A percentile compares a stretch with the other conserved stretches of the same genome.
Conservation (phyloP, 768 basidiomycete species). For the Galerina sulciceps region DNA sequence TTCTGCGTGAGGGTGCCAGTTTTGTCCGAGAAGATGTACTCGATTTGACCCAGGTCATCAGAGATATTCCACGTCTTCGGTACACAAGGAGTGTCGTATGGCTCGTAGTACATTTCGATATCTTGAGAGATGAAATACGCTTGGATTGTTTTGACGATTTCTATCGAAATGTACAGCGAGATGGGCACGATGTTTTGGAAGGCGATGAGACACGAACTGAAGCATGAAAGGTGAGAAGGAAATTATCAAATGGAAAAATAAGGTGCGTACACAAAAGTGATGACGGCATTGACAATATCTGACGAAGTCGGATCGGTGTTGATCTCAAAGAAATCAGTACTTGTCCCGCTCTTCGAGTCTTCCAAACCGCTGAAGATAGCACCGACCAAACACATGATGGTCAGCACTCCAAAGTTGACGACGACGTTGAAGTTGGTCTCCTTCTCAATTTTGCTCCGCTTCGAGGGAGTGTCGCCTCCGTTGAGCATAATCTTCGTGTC, state of each 20-base stretch:
- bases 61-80: conserved; percentile 99
- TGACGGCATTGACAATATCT: conserved; percentile 70
- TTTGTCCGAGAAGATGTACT: conserved; percentile 90
- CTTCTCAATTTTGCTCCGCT: conserved; percentile 95
- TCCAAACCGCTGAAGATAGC: conserved; percentile 79
- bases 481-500: conserved; percentile 95
- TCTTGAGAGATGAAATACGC: conserved; percentile 97
- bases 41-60: conserved; percentile 98
- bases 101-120: conserved; percentile 93
- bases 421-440: conserved; percentile 99
- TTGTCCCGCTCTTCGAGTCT: conserved; percentile 63
- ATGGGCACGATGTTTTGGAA: conserved; percentile 99
- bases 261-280: conserved; percentile 84
- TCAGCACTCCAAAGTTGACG: conserved; percentile 85
- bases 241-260: background rate
- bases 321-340: conserved; percentile 72
- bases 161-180: conserved; percentile 95
- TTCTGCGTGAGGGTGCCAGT: conserved; percentile 98
- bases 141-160: conserved; percentile 97
- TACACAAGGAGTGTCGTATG: conserved; percentile 85
- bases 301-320: conserved; percentile 67
- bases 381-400: conserved; percentile 75
- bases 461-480: conserved; percentile 93
- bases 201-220: conserved; percentile 88
- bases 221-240: conserved; percentile 2